phyloP scores from a whole-genome alignment of 208 protist genomes.

The Sergeia podlipaevii region DNA sequence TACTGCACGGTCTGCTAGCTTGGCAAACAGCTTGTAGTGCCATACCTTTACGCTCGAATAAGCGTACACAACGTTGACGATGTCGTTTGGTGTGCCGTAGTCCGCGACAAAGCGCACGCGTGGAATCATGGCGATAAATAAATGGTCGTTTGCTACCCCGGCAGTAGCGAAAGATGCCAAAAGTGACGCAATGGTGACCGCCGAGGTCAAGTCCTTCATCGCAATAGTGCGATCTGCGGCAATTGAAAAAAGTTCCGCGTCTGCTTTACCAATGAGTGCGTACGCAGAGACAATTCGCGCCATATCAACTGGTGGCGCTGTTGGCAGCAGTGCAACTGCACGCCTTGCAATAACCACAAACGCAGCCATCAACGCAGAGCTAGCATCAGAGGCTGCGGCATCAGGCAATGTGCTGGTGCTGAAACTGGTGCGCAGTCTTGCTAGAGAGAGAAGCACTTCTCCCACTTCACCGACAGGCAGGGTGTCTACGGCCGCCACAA shows the following conservation, averaged over 20 bases:
- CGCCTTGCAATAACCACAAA: constrained; percentile 56
- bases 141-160: constrained; percentile 49
- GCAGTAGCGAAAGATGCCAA: constrained; percentile 64
- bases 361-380: constrained; percentile 20
- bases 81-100: constrained; percentile 69
- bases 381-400: background rate
- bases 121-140: constrained; percentile 84
- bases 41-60: constrained; percentile 76
- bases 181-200: constrained; percentile 63
- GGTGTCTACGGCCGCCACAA: constrained; percentile 1
- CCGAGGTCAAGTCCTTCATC: constrained; percentile 50
- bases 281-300: constrained; percentile 54
- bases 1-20: constrained; percentile 73
- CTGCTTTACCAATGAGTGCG: constrained; percentile 22
- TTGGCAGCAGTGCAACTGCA: constrained; percentile 46
- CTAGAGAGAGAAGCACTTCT: constrained; percentile 67
- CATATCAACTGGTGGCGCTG: constrained; percentile 35
- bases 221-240: constrained; percentile 61
- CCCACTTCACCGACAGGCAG: constrained; percentile 39
- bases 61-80: constrained; percentile 68
- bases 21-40: constrained; percentile 86
- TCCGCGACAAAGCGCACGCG: constrained; percentile 70
- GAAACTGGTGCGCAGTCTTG: constrained; percentile 21
- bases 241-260: constrained; percentile 73
- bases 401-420: constrained; percentile 12